Evolutionary conservation across 495 filamentous ascomycete genomes (phyloP).

Genomic region (Durotheca rogersii): DNA sequence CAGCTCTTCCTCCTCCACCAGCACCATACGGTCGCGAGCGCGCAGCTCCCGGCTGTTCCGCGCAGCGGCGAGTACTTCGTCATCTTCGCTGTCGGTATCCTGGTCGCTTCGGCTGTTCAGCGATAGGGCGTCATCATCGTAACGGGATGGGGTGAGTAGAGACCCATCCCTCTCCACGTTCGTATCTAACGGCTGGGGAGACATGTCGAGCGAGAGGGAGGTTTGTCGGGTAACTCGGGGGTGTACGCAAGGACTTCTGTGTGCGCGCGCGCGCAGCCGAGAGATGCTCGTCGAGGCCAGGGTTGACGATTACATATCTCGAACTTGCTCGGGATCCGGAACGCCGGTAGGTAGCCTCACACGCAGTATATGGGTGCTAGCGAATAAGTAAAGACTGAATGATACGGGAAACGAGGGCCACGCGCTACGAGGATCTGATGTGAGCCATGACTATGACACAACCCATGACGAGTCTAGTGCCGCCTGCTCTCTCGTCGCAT

Average conservation of each 20-base stretch:
- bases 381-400: no score
- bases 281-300: background rate
- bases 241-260: slow-evolving; percentile 1
- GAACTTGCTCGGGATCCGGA: background rate
- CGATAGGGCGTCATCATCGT: slow-evolving; percentile 68
- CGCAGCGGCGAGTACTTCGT: slow-evolving; percentile 61
- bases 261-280: slow-evolving; percentile 9
- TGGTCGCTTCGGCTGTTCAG: slow-evolving; percentile 67
- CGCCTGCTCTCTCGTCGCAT: no score
- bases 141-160: slow-evolving; percentile 62
- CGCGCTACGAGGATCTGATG: no score
- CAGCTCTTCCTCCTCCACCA: slow-evolving; percentile 86
- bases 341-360: background rate
- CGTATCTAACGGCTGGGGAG: slow-evolving; percentile 23
- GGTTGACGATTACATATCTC: background rate
- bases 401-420: no score
- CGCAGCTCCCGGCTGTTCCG: slow-evolving; percentile 70
- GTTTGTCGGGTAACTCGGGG: slow-evolving; percentile 4
- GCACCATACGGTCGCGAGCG: slow-evolving; percentile 70
- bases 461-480: no score
- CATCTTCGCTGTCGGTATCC: slow-evolving; percentile 76
- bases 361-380: no score
- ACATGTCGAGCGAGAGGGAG: slow-evolving; percentile 23
- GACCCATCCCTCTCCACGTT: slow-evolving; percentile 39
- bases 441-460: no score